phyloP scores from a whole-genome alignment of 2,329 filamentous ascomycete species.

The Aspergillus melleus region DNA sequence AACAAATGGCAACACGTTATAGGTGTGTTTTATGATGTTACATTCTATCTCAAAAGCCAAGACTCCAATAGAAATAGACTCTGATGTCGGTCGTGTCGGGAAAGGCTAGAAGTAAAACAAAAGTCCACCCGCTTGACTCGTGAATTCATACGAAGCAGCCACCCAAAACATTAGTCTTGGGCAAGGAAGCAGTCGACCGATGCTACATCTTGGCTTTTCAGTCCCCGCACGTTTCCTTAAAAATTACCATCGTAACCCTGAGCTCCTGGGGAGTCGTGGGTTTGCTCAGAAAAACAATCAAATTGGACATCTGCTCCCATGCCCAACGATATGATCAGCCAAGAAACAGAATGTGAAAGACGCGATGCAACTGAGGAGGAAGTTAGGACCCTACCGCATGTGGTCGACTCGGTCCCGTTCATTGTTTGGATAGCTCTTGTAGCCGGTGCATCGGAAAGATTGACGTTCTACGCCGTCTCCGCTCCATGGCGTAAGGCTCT shows the following conservation, averaged over 20 bases:
- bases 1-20: too few relatives aligned
- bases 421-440: constrained; percentile 1
- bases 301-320: too few relatives aligned
- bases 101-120: too few relatives aligned
- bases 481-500: constrained; percentile 5
- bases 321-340: neutral
- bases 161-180: too few relatives aligned
- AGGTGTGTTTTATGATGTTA: too few relatives aligned
- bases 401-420: neutral
- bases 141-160: too few relatives aligned
- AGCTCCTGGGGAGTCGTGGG: neutral
- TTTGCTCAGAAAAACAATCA: neutral
- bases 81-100: too few relatives aligned
- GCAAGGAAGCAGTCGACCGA: too few relatives aligned
- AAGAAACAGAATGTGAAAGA: neutral
- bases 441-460: constrained; percentile 1
- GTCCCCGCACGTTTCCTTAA: neutral
- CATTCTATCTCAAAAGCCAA: too few relatives aligned
- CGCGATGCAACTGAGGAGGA: neutral
- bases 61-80: too few relatives aligned
- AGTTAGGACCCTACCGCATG: neutral
- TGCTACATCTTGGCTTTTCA: neutral
- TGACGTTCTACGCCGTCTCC: constrained; percentile 5
- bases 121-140: too few relatives aligned
- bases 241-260: neutral